Percentiles rank a stretch among this genome's conserved stretches.
phyloP scores from a whole-genome alignment of 352 stramenopile species.

The Phytophthora constricta region DNA sequence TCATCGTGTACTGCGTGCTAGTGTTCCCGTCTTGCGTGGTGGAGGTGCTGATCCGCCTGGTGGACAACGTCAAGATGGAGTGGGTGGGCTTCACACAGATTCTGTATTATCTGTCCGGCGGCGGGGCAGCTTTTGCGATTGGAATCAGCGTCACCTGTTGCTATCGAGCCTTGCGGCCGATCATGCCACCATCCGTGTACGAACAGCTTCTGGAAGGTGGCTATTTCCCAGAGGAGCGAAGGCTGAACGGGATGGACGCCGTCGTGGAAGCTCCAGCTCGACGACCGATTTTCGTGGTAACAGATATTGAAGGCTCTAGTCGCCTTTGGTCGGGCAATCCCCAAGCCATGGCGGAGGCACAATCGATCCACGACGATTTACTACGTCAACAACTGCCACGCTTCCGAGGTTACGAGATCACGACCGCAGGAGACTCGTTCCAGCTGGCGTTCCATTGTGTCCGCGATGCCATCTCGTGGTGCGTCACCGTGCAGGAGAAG shows the following conservation, averaged over 20 bases:
- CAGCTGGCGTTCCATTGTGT: conserved; percentile 81
- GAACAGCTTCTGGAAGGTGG: conserved; percentile 69
- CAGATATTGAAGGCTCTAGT: conserved; percentile 84
- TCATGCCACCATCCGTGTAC: conserved; percentile 69
- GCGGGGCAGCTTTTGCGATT: conserved; percentile 63
- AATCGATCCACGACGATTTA: conserved; percentile 77
- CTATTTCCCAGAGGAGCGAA: conserved; percentile 53
- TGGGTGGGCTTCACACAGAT: conserved; percentile 58
- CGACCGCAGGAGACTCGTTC: conserved; percentile 78
- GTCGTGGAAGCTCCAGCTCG: conserved; percentile 55
- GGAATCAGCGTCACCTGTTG: conserved; percentile 69
- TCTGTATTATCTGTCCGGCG: conserved; percentile 70
- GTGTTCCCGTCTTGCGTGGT: conserved; percentile 69
- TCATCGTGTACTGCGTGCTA: conserved; percentile 72
- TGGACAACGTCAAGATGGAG: conserved; percentile 42
- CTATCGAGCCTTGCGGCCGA: conserved; percentile 59
- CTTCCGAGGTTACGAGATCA: conserved; percentile 85
- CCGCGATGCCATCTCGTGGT: conserved; percentile 68
- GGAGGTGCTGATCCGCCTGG: conserved; percentile 40
- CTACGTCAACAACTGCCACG: conserved; percentile 57
- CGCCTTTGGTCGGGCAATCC: conserved; percentile 60
- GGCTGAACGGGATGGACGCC: conserved; percentile 34
- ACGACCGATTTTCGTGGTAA: conserved; percentile 79
- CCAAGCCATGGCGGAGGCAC: conserved; percentile 65
- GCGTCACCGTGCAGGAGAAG: conserved; percentile 69